These are phyloP conservation scores for Beauveria scarabaeidicola DNA, from an alignment of 2,329 filamentous ascomycete genomes.

Conservation along the genomic window DNA sequence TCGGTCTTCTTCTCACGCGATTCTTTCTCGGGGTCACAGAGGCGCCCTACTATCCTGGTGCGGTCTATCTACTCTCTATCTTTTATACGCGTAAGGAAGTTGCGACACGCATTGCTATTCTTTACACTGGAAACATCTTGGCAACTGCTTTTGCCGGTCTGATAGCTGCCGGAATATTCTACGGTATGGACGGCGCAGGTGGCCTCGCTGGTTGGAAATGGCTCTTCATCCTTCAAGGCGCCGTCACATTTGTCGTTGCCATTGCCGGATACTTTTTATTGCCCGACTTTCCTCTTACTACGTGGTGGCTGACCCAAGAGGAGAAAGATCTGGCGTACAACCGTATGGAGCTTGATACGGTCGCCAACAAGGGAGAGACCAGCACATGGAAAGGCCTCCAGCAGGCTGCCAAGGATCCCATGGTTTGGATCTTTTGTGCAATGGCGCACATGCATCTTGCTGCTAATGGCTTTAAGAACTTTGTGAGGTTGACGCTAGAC, in stretches of 20 bases:
- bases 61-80: slow-evolving; percentile 36
- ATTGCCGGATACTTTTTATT: slow-evolving; percentile 16
- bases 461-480: slow-evolving; percentile 36
- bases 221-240: slow-evolving; percentile 58
- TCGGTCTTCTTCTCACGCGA: slow-evolving; percentile 38
- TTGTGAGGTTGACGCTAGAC: slow-evolving; percentile 17
- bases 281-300: slow-evolving; percentile 30
- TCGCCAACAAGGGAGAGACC: slow-evolving; percentile 18
- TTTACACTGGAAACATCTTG: slow-evolving; percentile 52
- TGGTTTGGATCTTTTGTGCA: slow-evolving; percentile 37
- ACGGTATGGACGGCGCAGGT: slow-evolving; percentile 26
- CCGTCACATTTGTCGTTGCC: slow-evolving; percentile 22
- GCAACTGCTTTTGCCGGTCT: slow-evolving; percentile 60
- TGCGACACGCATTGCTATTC: slow-evolving; percentile 51
- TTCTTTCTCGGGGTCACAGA: slow-evolving; percentile 37
- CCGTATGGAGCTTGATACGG: slow-evolving; percentile 23
- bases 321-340: slow-evolving; percentile 31
- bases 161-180: slow-evolving; percentile 51
- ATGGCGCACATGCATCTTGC: slow-evolving; percentile 44
- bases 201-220: slow-evolving; percentile 56
- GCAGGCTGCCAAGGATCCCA: slow-evolving; percentile 31
- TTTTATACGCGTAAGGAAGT: slow-evolving; percentile 59
- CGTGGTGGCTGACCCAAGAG: slow-evolving; percentile 32
- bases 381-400: slow-evolving; percentile 19
- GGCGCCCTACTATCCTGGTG: slow-evolving; percentile 43